Conservation (phyloP, 2,329 filamentous ascomycete species). For the Aspergillus sp. region DNA sequence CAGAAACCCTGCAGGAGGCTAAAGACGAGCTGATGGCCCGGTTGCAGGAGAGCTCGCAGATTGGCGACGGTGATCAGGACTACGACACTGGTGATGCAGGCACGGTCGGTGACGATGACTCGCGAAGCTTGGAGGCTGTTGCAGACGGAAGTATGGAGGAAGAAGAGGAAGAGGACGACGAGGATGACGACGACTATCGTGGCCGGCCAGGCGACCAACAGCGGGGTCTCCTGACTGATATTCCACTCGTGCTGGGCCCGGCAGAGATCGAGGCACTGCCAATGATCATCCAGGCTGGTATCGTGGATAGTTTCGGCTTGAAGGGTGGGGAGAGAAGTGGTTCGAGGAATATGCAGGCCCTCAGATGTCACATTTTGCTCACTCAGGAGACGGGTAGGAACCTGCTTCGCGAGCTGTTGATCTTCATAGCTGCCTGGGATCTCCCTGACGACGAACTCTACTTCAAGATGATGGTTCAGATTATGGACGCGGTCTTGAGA, state of each 20-base stretch:
- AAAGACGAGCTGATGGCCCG: slow-evolving; percentile 55
- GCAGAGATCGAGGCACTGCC: slow-evolving; percentile 94
- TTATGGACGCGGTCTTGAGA: slow-evolving; percentile 88
- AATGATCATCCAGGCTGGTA: slow-evolving; percentile 96
- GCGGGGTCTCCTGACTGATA: slow-evolving; percentile 84
- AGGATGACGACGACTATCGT: slow-evolving; percentile 55
- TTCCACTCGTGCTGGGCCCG: slow-evolving; percentile 89
- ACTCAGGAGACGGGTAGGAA: slow-evolving; percentile 90
- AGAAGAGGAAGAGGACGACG: slow-evolving; percentile 57
- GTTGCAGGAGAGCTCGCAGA: slow-evolving; percentile 48
- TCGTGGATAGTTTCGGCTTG: slow-evolving; percentile 75
- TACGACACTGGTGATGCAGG: slow-evolving; percentile 46
- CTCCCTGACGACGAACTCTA: slow-evolving; percentile 90
- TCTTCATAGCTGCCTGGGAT: slow-evolving; percentile 97
- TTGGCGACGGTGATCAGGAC: slow-evolving; percentile 43
- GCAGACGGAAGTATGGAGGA: slow-evolving; percentile 50
- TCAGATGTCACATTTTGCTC: slow-evolving; percentile 83
- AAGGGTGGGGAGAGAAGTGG: slow-evolving; percentile 64
- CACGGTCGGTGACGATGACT: slow-evolving; percentile 46
- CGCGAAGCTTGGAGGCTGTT: slow-evolving; percentile 44
- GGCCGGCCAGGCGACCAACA: slow-evolving; percentile 54
- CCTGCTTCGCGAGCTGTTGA: slow-evolving; percentile 82
- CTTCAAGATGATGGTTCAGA: slow-evolving; percentile 94
- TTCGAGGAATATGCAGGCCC: slow-evolving; percentile 79
- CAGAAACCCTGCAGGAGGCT: slow-evolving; percentile 52